These are phyloP conservation scores for Phytophthora fragariaefolia DNA, from an alignment of 352 stramenopile genomes.

Conservation along the genomic window DNA sequence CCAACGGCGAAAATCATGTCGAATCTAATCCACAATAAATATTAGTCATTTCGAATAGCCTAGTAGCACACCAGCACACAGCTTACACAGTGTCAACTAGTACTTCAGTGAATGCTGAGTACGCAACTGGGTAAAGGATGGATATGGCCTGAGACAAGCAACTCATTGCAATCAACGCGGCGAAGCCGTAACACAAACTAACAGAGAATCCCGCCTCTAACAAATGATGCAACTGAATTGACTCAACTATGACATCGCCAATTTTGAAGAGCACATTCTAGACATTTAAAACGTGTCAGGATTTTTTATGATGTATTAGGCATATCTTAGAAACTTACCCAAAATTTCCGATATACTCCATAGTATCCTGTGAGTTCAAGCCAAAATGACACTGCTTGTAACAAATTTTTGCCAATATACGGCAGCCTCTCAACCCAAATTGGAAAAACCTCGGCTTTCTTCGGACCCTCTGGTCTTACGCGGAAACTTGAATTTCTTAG, in stretches of 20 bases:
- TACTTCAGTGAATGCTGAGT: slow-evolving; percentile 32
- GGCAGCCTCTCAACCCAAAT: background rate
- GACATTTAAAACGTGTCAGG: background rate
- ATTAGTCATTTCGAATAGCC: too few species aligned
- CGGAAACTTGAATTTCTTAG: slow-evolving; percentile 10
- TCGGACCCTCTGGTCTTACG: background rate
- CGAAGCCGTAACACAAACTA: slow-evolving; percentile 15
- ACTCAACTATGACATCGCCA: slow-evolving; percentile 22
- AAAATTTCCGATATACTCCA: slow-evolving; percentile 16
- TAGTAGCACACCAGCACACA: background rate
- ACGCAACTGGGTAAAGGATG: slow-evolving; percentile 10
- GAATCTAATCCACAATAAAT: slow-evolving; percentile 10
- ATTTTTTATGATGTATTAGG: too few species aligned
- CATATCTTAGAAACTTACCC: slow-evolving; percentile 8
- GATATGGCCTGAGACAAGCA: slow-evolving; percentile 18
- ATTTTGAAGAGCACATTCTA: slow-evolving; percentile 26
- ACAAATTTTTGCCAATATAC: slow-evolving; percentile 19
- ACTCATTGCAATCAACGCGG: slow-evolving; percentile 15
- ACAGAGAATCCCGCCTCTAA: slow-evolving; percentile 21
- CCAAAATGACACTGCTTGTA: slow-evolving; percentile 9
- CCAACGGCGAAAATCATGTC: slow-evolving; percentile 35
- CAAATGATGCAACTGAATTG: slow-evolving; percentile 19
- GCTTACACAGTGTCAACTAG: slow-evolving; percentile 35
- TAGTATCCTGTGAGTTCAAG: slow-evolving; percentile 17
- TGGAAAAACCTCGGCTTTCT: background rate